A percentile compares a stretch with the other conserved stretches of the same genome.
phyloP scores from a whole-genome alignment of 495 filamentous ascomycete genomes.

The Penicillium tannophilum region DNA sequence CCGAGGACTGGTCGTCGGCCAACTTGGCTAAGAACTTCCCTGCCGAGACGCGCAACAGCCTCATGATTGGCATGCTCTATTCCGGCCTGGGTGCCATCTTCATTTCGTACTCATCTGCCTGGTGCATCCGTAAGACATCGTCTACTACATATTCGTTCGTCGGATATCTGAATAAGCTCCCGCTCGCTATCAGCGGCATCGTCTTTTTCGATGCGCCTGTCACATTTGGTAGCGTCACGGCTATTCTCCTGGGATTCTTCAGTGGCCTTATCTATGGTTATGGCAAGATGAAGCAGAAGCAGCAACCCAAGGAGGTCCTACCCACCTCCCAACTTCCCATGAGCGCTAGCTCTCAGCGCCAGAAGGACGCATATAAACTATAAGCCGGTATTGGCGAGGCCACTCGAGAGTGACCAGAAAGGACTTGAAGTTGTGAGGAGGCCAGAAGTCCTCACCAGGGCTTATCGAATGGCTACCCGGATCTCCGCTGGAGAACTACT shows the following conservation, averaged over 20 bases:
- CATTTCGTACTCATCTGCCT: constrained; percentile 97
- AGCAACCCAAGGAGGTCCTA: not conserved
- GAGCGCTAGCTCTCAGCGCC: not conserved
- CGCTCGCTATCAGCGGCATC: constrained; percentile 85
- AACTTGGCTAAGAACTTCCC: constrained; percentile 93
- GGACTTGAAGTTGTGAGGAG: not conserved
- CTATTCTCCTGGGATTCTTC: constrained; percentile 86
- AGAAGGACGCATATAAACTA: not conserved
- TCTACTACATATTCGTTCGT: constrained; percentile 99
- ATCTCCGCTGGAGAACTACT: not conserved
- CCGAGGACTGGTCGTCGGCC: constrained; percentile 87
- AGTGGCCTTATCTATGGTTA: constrained; percentile 91
- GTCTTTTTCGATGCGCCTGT: constrained; percentile 94
- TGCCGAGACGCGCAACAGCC: constrained; percentile 65
- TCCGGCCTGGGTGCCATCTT: constrained; percentile 93
- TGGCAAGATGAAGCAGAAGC: constrained; percentile 80
- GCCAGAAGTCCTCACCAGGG: not conserved
- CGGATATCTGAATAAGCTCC: constrained; percentile 95
- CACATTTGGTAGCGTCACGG: constrained; percentile 85
- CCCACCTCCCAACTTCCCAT: not conserved
- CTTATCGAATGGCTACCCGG: not conserved
- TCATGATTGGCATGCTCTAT: constrained; percentile 87
- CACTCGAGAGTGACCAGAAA: not conserved
- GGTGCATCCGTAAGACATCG: constrained; percentile 96
- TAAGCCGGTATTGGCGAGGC: not conserved